Evolutionary conservation across 371 early-diverging fungal species (phyloP).

Genomic region (Mortierella sp.): DNA sequence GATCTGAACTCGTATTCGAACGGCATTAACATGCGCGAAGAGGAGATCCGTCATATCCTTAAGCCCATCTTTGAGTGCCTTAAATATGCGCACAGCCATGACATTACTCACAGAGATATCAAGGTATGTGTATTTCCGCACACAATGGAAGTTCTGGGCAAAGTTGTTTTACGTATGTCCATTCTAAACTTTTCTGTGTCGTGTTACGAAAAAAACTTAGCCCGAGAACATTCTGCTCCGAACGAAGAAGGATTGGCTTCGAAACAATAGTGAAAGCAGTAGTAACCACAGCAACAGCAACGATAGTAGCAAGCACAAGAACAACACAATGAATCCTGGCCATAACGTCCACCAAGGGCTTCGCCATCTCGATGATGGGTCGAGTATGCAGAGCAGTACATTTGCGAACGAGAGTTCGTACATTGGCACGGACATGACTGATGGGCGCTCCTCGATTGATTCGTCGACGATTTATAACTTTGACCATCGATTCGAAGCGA

Average conservation of each 20-base stretch:
- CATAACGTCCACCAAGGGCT: background rate
- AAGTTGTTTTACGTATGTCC: too few species aligned
- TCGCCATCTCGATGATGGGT: constrained; percentile 14
- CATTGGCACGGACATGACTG: constrained; percentile 20
- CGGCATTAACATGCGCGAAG: constrained; percentile 53
- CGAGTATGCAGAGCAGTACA: constrained; percentile 28
- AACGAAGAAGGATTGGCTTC: constrained; percentile 43
- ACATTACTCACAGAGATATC: constrained; percentile 53
- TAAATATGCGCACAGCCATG: constrained; percentile 41
- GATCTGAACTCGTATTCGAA: constrained; percentile 54
- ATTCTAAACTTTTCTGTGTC: background rate
- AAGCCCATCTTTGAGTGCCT: constrained; percentile 54
- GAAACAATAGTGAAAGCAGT: constrained; percentile 8
- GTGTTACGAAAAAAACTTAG: constrained; percentile 2
- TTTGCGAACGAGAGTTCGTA: constrained; percentile 28
- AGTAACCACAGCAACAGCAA: background rate
- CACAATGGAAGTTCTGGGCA: too few species aligned
- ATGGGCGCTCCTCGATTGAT: constrained; percentile 39
- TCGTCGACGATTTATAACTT: constrained; percentile 36
- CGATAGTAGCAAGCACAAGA: constrained; percentile 1
- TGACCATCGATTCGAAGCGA: constrained; percentile 42
- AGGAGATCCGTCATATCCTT: constrained; percentile 49
- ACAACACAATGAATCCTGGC: too few species aligned
- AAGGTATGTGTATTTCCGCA: constrained; percentile 49
- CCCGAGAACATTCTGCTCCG: constrained; percentile 49